These are phyloP conservation scores for Pseudogymnoascus sp. DNA, from an alignment of 2,329 filamentous ascomycete genomes.

Conservation along the genomic window DNA sequence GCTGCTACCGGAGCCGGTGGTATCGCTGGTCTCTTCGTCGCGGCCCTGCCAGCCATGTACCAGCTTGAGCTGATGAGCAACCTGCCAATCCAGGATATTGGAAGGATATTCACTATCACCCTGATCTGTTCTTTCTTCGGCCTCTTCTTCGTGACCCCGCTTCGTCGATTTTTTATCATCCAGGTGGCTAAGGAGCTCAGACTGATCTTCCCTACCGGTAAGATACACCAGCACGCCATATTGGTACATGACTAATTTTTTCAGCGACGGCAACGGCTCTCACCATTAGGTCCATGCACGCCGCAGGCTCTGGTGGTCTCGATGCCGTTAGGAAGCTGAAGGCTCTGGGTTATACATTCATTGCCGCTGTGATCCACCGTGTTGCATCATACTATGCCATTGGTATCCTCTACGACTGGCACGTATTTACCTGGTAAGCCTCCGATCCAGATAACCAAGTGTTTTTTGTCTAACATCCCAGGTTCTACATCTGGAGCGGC, in stretches of 20 bases:
- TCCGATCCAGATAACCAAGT: conserved; percentile 8
- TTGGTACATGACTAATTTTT: not conserved
- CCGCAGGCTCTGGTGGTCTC: conserved; percentile 40
- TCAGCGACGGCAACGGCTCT: conserved; percentile 48
- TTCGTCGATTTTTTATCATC: conserved; percentile 61
- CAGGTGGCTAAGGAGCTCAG: conserved; percentile 52
- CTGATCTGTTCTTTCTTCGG: conserved; percentile 56
- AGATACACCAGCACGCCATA: not conserved
- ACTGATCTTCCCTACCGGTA: conserved; percentile 47
- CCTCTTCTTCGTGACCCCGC: conserved; percentile 52
- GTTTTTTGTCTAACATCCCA: conserved; percentile 23
- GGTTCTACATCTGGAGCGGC: conserved; percentile 47
- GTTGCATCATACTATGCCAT: conserved; percentile 50
- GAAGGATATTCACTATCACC: conserved; percentile 50
- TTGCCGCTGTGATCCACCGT: conserved; percentile 41
- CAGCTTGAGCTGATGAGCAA: conserved; percentile 39
- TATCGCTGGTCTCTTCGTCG: conserved; percentile 48
- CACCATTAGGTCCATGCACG: conserved; percentile 55
- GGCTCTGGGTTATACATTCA: conserved; percentile 43
- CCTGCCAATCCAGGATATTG: conserved; percentile 46
- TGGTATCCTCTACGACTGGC: conserved; percentile 53
- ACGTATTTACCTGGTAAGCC: conserved; percentile 37
- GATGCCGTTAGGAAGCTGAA: conserved; percentile 49
- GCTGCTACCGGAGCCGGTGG: conserved; percentile 51
- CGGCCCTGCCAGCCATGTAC: conserved; percentile 52